Base-by-base conservation (phyloP, 306 rosid species). In the Hylodesmum podocarpum region DNA sequence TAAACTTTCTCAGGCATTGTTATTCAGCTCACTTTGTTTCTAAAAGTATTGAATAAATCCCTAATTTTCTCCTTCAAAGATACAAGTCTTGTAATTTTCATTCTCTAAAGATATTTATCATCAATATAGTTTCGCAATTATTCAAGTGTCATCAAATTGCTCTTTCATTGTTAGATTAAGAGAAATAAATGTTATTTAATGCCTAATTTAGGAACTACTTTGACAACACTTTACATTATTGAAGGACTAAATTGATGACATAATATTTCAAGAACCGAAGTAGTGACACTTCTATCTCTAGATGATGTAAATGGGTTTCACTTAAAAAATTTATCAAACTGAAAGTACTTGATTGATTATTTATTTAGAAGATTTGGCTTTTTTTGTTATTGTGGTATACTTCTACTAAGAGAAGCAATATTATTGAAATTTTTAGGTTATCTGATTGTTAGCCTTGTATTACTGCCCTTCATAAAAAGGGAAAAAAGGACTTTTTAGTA, bases 371-470 rank as follows among this genome's bases (percentile, higher is more conserved):
- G 65, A 33, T n/a, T 25, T 22, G 1, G 8, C 4, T n/a, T 28
- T 28, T 7, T 51, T 5, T 18, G 19, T 74, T 79, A 34, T 31
- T 21, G 19, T 46, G 22, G 72, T 75, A 65, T 10, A 77, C 49
- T 80, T 58, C 40, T 62, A 43, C 54, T 63, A 44, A 54, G 68
- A 73, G 72, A 47, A 3, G 51, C 41, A n/a, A 47, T 14, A 29
- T 57, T 67, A 36, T 34, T 29, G 33, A 67, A 76, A 59, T 36
- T 75, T 31, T 50, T 15, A 19, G 46, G 59, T 36, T 43, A 39
- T 68, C 36, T 50, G 24, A 25, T 12, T 36, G n/a, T 28, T 64
- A 13, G 51, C 57, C 37, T 28, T 33, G 54, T 36, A 57, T 27
- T 27, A 12, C 9, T 24, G 75, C n/a, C n/a, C n/a, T n/a, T n/a